Base-by-base conservation (phyloP, 805 yeast species). In the Barnettozyma salicaria region DNA sequence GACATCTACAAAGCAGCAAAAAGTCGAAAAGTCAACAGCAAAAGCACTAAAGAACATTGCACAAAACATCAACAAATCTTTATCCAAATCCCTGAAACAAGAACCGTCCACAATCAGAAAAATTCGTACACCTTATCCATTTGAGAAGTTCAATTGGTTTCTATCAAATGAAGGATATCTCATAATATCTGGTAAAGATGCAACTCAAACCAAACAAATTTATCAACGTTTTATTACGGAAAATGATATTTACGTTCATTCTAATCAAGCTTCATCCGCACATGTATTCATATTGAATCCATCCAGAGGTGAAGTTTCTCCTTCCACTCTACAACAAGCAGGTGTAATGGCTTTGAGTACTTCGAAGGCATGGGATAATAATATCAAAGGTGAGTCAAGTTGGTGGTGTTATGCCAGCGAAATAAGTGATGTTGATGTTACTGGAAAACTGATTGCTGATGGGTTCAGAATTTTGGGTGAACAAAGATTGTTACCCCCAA, bases 111-210 rank as follows among this genome's bases (percentile, higher is more conserved):
- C 67, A 5, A 58, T 68, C 24, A 78, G 74, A 43, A 76, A 73
- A 26, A 63, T 83, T 22, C 71, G 97, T 32, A 67, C 74, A 5
- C 87, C 86, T 32, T 80, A 68, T 55, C 89, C 96, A 85, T 92
- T 92, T 63, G 98, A 92, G 56, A 92, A 90, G 59, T 90, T 80
- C 58, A 77, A 70, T 52, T 92, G 98, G 98, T 92, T 92, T 53
- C 67, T 89, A n/a, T 75, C 96, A 0, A 78, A 80, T 47, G 97
- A 90, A 54, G 89, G 92, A 0, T 88, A 83, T 53, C 62, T 92
- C 34, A 83, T 94, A 41, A 59, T 92, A 37, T 87, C 89, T 32
- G 97, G 97, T 2, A 76, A 87, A 45, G 96, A 92, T 55, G 73
- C 69, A 17, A 57, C 74, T 5, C 97, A 90, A 56, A 70, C 76